phyloP scores from a whole-genome alignment of 768 basidiomycete species.

The Lanmaoa rubissima region DNA sequence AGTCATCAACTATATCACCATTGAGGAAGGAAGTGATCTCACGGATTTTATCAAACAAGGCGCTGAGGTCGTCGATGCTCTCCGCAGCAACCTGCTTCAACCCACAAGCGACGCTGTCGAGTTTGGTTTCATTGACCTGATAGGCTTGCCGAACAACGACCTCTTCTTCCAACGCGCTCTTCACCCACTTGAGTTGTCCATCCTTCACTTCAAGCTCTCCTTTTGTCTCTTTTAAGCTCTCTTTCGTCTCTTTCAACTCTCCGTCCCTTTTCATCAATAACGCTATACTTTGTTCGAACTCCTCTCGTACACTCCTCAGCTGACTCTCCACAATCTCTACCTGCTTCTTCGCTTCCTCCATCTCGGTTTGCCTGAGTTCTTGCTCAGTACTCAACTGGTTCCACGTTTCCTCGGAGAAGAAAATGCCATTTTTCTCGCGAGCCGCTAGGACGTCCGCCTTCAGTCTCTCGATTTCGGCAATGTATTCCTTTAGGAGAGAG shows the following conservation, averaged over 20 bases:
- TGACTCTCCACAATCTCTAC: constrained; percentile 83
- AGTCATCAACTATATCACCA: constrained; percentile 6
- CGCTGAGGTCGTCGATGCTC: constrained; percentile 64
- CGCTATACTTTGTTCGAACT: constrained; percentile 88
- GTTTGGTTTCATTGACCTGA: constrained; percentile 63
- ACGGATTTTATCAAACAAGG: constrained; percentile 85
- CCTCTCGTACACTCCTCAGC: constrained; percentile 74
- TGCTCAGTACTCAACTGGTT: constrained; percentile 75
- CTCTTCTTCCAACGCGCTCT: constrained; percentile 73
- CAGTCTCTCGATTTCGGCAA: constrained; percentile 89
- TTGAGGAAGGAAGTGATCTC: constrained; percentile 22
- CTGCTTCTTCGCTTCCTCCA: constrained; percentile 80
- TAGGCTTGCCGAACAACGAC: constrained; percentile 73
- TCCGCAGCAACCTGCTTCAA: constrained; percentile 67
- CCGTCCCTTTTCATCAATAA: constrained; percentile 71
- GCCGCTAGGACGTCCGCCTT: constrained; percentile 89
- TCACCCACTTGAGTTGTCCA: constrained; percentile 56
- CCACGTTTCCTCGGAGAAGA: constrained; percentile 91
- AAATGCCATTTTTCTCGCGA: constrained; percentile 95
- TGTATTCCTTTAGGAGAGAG: constrained; percentile 89
- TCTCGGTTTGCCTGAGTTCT: constrained; percentile 71
- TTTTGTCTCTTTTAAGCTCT: constrained; percentile 52
- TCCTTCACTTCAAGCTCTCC: constrained; percentile 52
- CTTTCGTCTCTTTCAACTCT: constrained; percentile 65
- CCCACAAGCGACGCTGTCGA: constrained; percentile 71